Base-by-base conservation (phyloP, 495 filamentous ascomycete species). In the Talaromyces trachyspermus region DNA sequence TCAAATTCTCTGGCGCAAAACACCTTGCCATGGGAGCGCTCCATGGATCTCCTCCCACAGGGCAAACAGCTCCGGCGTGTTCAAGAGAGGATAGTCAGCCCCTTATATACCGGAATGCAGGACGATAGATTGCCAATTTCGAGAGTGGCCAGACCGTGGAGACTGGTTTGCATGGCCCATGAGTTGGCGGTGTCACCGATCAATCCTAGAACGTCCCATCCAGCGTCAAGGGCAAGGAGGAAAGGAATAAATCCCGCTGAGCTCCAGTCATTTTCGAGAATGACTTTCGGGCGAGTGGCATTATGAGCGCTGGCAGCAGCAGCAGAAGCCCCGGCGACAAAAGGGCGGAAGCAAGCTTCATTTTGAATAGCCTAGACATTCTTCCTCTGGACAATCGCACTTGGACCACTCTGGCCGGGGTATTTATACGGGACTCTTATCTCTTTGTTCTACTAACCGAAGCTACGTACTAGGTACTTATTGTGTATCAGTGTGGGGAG, bases 261-360 rank as follows among this genome's bases (percentile, higher is more conserved):
- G 42, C 54, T 53, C 60, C 60, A 68, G 53, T 68, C 62, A 42
- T 65, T 65, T 43, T 66, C 65, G 42, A 64, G 41, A 39, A 65
- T 61, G 19, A 53, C 58, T 30, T 30, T 30, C 7, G 27, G 27
- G 27, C 7, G 6, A 7, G 27, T 30, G 27, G 27, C 27, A 30
- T 30, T 30, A 7, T 7, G 27, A 30, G 27, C 27, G 6, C n/a
- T n/a, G n/a, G n/a, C n/a, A n/a, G 27, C 27, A 30, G 27, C 27
- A 30, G 27, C 6, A 30, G 27, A 30, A 30, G 27, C 27, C 12
- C 6, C 12, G 27, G 6, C 12, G 12, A 30, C 27, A 30, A 30
- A 30, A 30, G 27, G 12, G 12, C 27, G 6, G 12, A 12, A 12
- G 27, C 12, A 30, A 30, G 27, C 27, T 30, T 30, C 27, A 30